Evolutionary conservation across 306 rosid genomes (phyloP).

Genomic region (Cicer pinnatifidum): DNA sequence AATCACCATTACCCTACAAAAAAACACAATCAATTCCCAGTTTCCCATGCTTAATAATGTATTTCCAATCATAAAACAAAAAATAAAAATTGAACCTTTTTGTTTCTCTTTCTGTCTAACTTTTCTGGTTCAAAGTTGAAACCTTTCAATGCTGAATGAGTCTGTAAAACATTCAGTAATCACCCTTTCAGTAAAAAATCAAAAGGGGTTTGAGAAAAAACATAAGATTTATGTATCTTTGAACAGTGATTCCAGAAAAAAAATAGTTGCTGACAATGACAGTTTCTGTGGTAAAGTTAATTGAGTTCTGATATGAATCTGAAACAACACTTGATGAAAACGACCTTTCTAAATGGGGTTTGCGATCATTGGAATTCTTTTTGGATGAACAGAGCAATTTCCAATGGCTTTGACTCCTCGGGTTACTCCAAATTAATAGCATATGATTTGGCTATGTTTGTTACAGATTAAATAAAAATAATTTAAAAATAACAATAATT

Average conservation of each 20-base stretch:
- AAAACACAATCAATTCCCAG: constrained; percentile 38
- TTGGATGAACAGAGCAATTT: constrained; percentile 31
- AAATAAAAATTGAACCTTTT: not conserved
- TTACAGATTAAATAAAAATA: no score
- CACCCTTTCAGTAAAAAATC: constrained; percentile 47
- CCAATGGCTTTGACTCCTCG: constrained; percentile 36
- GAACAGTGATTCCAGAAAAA: constrained; percentile 51
- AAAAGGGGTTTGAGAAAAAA: constrained; percentile 49
- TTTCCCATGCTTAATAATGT: constrained; percentile 15
- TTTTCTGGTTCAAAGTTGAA: constrained; percentile 47
- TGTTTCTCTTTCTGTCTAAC: not conserved
- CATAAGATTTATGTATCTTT: constrained; percentile 54
- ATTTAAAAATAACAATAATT: no score
- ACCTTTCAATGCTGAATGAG: constrained; percentile 37
- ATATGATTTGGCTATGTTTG: not conserved
- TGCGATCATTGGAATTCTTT: constrained; percentile 41
- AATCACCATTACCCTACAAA: constrained; percentile 40
- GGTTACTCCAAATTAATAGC: constrained; percentile 20
- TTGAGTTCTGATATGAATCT: constrained; percentile 43
- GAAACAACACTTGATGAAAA: constrained; percentile 46
- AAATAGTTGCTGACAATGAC: constrained; percentile 45
- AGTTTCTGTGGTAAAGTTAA: constrained; percentile 41
- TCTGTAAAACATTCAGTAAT: constrained; percentile 4
- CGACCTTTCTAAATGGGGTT: constrained; percentile 43
- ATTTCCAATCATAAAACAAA: constrained; percentile 3